Evolutionary conservation across 2,329 filamentous ascomycete genomes (phyloP).

Genomic region (Aspergillus pseudoterreus): DNA sequence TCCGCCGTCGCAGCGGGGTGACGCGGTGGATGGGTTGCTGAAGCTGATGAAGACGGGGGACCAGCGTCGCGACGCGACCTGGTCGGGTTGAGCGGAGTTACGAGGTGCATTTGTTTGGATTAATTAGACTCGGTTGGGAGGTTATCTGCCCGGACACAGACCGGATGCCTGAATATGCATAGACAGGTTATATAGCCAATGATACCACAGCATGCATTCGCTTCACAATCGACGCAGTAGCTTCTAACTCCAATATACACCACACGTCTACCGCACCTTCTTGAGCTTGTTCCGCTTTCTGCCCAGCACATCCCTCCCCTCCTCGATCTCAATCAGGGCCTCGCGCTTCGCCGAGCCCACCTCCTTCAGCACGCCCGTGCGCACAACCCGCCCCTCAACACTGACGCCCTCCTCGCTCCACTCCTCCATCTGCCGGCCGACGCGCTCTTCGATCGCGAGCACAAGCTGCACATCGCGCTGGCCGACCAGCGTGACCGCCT

Average conservation of each 20-base stretch:
- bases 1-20: slow-evolving; percentile 31
- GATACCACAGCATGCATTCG: background rate
- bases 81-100: slow-evolving; percentile 7
- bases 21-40: slow-evolving; percentile 37
- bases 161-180: too few relatives aligned
- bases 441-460: slow-evolving; percentile 81
- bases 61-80: slow-evolving; percentile 21
- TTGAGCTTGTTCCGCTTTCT: slow-evolving; percentile 58
- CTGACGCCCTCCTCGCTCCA: slow-evolving; percentile 92
- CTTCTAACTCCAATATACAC: background rate
- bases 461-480: slow-evolving; percentile 89
- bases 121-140: too few relatives aligned
- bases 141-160: too few relatives aligned
- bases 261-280: slow-evolving; percentile 32
- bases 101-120: too few relatives aligned
- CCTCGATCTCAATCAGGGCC: slow-evolving; percentile 84
- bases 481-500: slow-evolving; percentile 82
- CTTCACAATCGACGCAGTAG: background rate
- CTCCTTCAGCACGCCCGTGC: slow-evolving; percentile 73
- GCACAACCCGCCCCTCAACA: slow-evolving; percentile 82
- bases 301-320: slow-evolving; percentile 86
- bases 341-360: slow-evolving; percentile 96
- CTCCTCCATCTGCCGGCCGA: slow-evolving; percentile 72
- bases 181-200: background rate
- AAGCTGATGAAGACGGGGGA: slow-evolving; percentile 38